A percentile compares a stretch with the other conserved stretches of the same genome.
Conservation (phyloP, 2,329 filamentous ascomycete species). For the Microcera coccophila region DNA sequence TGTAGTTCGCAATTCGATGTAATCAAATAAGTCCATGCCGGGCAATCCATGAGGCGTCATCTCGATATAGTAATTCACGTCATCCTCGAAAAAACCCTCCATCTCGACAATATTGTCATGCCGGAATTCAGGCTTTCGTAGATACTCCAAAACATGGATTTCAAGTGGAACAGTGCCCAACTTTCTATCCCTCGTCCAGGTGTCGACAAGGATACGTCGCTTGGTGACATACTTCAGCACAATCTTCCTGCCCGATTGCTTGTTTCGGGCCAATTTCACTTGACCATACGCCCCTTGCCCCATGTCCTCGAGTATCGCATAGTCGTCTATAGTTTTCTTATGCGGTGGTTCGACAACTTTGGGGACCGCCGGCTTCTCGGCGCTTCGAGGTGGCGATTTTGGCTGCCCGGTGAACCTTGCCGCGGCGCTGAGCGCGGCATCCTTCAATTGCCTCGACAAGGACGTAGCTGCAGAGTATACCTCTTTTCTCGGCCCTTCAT, state of each 20-base stretch:
- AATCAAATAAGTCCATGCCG: slow-evolving; percentile 98
- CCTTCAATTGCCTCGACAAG: slow-evolving; percentile 55
- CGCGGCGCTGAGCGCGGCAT: slow-evolving; percentile 53
- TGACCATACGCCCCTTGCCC: slow-evolving; percentile 97
- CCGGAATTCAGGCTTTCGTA: slow-evolving; percentile 66
- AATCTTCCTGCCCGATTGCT: slow-evolving; percentile 74
- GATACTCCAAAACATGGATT: slow-evolving; percentile 93
- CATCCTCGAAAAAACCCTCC: slow-evolving; percentile 72
- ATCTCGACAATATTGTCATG: slow-evolving; percentile 71
- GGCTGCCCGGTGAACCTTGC: slow-evolving; percentile 47
- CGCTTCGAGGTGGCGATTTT: slow-evolving; percentile 29
- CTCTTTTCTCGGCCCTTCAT: slow-evolving; percentile 42
- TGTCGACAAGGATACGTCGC: slow-evolving; percentile 92
- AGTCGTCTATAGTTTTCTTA: slow-evolving; percentile 88
- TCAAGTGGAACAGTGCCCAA: slow-evolving; percentile 93
- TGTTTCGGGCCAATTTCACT: slow-evolving; percentile 89
- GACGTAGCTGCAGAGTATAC: slow-evolving; percentile 41
- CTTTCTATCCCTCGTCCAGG: slow-evolving; percentile 90
- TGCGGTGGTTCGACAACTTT: slow-evolving; percentile 37
- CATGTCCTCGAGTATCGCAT: slow-evolving; percentile 94
- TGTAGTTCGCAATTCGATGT: slow-evolving; percentile 91
- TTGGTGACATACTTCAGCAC: slow-evolving; percentile 99
- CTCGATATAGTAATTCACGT: slow-evolving; percentile 96
- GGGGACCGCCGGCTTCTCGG: slow-evolving; percentile 33
- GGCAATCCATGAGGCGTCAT: slow-evolving; percentile 94